phyloP scores from a whole-genome alignment of 2,329 filamentous ascomycete genomes.

The Penicillium sp. region DNA sequence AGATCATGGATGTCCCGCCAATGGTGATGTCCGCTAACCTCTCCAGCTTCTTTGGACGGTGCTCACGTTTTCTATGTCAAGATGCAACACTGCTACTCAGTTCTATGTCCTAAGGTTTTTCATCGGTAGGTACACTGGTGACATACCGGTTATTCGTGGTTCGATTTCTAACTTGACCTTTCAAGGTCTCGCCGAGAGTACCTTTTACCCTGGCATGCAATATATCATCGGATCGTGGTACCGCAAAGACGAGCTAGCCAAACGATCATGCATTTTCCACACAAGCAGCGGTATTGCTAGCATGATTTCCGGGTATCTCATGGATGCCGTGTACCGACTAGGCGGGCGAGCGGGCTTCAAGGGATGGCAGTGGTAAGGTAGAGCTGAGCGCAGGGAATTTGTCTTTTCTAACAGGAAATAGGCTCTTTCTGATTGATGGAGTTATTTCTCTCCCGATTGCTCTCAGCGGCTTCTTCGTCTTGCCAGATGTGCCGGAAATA shows the following conservation, averaged over 20 bases:
- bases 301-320: constrained; percentile 54
- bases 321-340: constrained; percentile 53
- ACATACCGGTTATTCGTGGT: neutral
- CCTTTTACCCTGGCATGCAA: constrained; percentile 54
- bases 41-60: constrained; percentile 48
- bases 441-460: constrained; percentile 55
- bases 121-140: constrained; percentile 34
- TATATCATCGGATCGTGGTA: constrained; percentile 56
- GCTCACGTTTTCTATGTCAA: constrained; percentile 47
- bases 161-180: neutral
- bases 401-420: constrained; percentile 8
- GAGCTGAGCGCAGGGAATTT: neutral
- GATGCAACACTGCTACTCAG: constrained; percentile 43
- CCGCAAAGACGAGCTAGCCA: constrained; percentile 50
- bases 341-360: constrained; percentile 48
- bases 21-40: neutral
- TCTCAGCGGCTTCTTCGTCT: constrained; percentile 48
- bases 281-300: constrained; percentile 45
- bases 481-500: constrained; percentile 54
- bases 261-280: constrained; percentile 54
- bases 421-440: constrained; percentile 55
- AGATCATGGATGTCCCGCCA: constrained; percentile 13
- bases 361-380: constrained; percentile 52
- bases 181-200: constrained; percentile 48
- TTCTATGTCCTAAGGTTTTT: constrained; percentile 52